A percentile compares a stretch with the other conserved stretches of the same genome.
Conservation (phyloP, 1,284 basidiomycete species). For the Mycena sp. region DNA sequence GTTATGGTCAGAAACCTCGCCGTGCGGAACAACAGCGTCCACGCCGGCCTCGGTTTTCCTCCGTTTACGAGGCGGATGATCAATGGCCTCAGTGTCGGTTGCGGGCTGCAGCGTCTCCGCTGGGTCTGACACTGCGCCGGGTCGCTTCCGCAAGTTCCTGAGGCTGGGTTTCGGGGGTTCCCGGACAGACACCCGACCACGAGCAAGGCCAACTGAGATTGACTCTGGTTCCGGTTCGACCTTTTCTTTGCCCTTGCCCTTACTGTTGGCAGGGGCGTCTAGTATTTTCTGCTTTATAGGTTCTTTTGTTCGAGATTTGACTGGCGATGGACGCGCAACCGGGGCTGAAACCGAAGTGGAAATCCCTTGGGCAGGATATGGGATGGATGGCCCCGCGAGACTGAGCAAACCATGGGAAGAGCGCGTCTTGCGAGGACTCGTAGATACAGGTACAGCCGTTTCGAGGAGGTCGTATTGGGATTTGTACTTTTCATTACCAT, state of each 20-base stretch:
- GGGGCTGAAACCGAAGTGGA: slow-evolving; percentile 18
- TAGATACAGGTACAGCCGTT: slow-evolving; percentile 49
- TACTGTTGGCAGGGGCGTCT: slow-evolving; percentile 27
- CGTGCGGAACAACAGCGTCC: neutral
- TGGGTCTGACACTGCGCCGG: slow-evolving; percentile 21
- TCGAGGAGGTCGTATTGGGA: slow-evolving; percentile 68
- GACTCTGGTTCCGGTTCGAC: slow-evolving; percentile 14
- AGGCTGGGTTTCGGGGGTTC: neutral
- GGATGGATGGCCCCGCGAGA: slow-evolving; percentile 39
- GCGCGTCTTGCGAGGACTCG: slow-evolving; percentile 70
- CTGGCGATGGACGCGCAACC: slow-evolving; percentile 1
- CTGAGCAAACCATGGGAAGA: slow-evolving; percentile 63
- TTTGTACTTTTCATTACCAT: slow-evolving; percentile 62
- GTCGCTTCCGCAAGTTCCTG: slow-evolving; percentile 22
- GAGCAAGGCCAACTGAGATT: neutral
- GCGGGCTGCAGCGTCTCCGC: neutral
- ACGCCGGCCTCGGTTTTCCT: slow-evolving; percentile 35
- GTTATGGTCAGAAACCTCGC: neutral
- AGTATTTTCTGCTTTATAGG: neutral
- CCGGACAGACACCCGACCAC: neutral
- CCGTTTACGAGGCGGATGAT: slow-evolving; percentile 34
- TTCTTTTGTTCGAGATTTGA: slow-evolving; percentile 13
- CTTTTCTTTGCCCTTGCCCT: slow-evolving; percentile 28
- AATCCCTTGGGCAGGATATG: slow-evolving; percentile 33
- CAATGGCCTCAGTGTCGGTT: neutral